phyloP scores from a whole-genome alignment of 768 basidiomycete genomes.

The Favolaschia claudopus region DNA sequence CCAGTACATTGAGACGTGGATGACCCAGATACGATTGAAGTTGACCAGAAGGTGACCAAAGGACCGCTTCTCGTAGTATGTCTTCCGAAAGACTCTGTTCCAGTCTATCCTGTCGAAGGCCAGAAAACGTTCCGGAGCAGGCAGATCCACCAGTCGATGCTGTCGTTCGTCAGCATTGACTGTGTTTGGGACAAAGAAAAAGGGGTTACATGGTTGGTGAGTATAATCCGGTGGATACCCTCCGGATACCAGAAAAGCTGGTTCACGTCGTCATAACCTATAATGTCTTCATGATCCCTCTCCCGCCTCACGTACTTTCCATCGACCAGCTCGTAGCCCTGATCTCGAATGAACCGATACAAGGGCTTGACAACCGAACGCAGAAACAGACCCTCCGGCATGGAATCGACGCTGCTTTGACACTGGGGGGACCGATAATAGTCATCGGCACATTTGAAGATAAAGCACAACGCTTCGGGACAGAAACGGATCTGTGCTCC shows the following conservation, averaged over 20 bases:
- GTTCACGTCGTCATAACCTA: constrained; percentile 99
- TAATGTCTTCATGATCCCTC: constrained; percentile 91
- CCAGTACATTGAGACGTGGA: constrained; percentile 94
- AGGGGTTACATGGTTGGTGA: constrained; percentile 82
- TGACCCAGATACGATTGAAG: constrained; percentile 99
- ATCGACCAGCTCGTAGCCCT: constrained; percentile 96
- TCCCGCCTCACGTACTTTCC: constrained; percentile 95
- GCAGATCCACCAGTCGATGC: constrained; percentile 90
- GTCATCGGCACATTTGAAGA: constrained; percentile 99
- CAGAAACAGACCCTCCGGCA: constrained; percentile 95
- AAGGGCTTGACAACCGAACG: constrained; percentile 90
- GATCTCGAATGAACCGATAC: constrained; percentile 96
- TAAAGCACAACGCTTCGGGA: constrained; percentile 97
- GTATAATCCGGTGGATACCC: constrained; percentile 90
- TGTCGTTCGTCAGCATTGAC: constrained; percentile 38
- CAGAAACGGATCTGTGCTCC: constrained; percentile 96
- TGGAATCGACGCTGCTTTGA: constrained; percentile 89
- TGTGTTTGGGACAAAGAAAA: constrained; percentile 6
- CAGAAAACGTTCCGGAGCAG: constrained; percentile 94
- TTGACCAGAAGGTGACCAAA: constrained; percentile 98
- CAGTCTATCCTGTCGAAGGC: constrained; percentile 97
- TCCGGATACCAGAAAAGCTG: constrained; percentile 99
- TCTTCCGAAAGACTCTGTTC: constrained; percentile 98
- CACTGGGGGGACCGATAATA: constrained; percentile 99
- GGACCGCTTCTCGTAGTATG: constrained; percentile 96